phyloP scores from a whole-genome alignment of 2,329 filamentous ascomycete genomes.

The Pseudocercospora pini-densiflorae region DNA sequence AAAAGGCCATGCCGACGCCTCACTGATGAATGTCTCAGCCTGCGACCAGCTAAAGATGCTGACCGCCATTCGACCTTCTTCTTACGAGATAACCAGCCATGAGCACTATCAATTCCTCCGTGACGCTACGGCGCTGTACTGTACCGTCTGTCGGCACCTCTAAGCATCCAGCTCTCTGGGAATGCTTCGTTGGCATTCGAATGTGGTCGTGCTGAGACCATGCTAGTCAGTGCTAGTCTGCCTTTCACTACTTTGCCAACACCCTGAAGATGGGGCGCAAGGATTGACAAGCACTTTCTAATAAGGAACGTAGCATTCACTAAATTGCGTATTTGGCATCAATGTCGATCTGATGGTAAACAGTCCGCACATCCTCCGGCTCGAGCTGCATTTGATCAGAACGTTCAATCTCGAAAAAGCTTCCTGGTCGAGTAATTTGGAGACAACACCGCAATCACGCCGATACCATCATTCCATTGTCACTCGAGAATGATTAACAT shows the following conservation, averaged over 20 bases:
- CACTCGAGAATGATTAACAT: not conserved
- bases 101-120: not conserved
- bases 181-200: not conserved
- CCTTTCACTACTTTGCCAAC: not conserved
- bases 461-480: not conserved
- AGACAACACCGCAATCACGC: not conserved
- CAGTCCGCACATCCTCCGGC: not conserved
- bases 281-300: not conserved
- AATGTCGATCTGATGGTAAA: not conserved
- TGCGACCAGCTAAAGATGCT: too few relatives aligned
- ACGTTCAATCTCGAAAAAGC: not conserved
- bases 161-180: not conserved
- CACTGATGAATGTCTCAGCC: not conserved
- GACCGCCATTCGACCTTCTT: too few relatives aligned
- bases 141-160: not conserved
- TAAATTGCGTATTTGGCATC: constrained; percentile 4
- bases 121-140: not conserved
- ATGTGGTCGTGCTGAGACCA: not conserved
- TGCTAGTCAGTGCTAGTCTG: not conserved
- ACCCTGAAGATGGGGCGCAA: not conserved
- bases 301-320: not conserved
- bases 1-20: not conserved
- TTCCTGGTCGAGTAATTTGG: not conserved
- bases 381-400: constrained; percentile 1
- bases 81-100: not conserved